Evolutionary conservation across 164 flowering plant genomes (phyloP).

Genomic region (Annona cherimola): DNA sequence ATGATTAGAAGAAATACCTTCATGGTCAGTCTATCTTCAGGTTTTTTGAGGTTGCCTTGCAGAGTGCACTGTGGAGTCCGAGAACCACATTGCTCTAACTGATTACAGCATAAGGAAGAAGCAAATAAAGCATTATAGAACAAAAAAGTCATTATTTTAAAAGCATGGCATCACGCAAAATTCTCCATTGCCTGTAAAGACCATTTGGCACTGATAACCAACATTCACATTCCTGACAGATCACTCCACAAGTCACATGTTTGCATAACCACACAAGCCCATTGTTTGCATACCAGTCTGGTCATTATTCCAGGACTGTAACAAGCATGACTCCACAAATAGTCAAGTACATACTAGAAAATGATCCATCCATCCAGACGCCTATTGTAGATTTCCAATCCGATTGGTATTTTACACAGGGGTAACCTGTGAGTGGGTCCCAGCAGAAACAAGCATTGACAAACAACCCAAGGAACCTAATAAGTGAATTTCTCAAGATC

Average conservation of each 20-base stretch:
- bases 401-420: background rate
- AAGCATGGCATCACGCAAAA: background rate
- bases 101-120: conserved; percentile 13
- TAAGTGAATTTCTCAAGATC: background rate
- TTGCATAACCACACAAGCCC: too few species aligned
- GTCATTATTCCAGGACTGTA: background rate
- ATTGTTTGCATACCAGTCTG: background rate
- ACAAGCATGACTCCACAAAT: background rate
- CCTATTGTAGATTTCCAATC: background rate
- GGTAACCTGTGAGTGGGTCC: background rate
- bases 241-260: background rate
- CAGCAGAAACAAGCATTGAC: background rate
- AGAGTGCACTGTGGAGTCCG: conserved; percentile 76
- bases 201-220: background rate
- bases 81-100: conserved; percentile 64
- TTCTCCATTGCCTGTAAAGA: background rate
- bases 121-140: background rate
- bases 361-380: background rate
- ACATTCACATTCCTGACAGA: background rate
- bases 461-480: background rate
- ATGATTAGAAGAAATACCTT: conserved; percentile 33
- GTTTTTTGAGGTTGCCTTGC: conserved; percentile 60
- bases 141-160: background rate
- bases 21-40: conserved; percentile 34
- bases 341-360: background rate